Evolutionary conservation across 805 yeast genomes (phyloP).

Genomic region (Saccharomycopsis babjevae): DNA sequence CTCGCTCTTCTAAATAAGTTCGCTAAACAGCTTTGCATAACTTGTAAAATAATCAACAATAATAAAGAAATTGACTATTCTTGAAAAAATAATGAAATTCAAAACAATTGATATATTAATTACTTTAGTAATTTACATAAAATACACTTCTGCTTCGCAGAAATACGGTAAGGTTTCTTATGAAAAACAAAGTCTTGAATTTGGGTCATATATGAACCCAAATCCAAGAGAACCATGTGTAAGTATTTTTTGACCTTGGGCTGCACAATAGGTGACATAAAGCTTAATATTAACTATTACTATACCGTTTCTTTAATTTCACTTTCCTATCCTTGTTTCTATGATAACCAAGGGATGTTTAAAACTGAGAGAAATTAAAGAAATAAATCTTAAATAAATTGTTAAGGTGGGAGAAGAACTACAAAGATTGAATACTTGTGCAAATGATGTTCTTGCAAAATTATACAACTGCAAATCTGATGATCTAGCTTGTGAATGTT

Average conservation of each 20-base stretch:
- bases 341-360: background rate
- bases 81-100: background rate
- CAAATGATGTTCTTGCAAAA: conserved; percentile 35
- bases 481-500: conserved; percentile 47
- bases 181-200: conserved; percentile 21
- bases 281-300: background rate
- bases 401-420: conserved; percentile 31
- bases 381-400: background rate
- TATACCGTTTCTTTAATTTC: background rate
- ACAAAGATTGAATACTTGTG: conserved; percentile 33
- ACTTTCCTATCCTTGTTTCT: background rate
- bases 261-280: background rate
- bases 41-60: background rate
- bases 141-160: background rate
- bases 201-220: conserved; percentile 37
- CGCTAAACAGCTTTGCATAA: background rate
- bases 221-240: conserved; percentile 36
- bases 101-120: background rate
- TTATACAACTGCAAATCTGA: conserved; percentile 42
- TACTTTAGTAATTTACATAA: background rate
- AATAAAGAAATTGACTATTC: background rate
- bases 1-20: background rate
- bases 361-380: background rate
- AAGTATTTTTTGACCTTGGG: conserved; percentile 2
- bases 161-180: background rate